Evolutionary conservation across 257 asterid genomes (phyloP).

Genomic region (Nicotiana attenuata): DNA sequence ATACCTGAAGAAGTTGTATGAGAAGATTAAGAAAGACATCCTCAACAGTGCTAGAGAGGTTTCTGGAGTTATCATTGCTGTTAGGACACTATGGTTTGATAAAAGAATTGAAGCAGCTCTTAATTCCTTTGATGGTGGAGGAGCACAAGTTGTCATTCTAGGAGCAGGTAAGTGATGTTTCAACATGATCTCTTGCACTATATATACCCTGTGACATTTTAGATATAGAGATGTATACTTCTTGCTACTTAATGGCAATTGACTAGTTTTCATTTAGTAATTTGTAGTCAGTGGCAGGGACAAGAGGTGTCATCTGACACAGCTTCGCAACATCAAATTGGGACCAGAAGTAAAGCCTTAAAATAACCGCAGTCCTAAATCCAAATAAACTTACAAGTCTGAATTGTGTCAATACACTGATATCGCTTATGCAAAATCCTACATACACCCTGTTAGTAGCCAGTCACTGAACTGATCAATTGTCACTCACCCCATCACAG

Average conservation of each 20-base stretch:
- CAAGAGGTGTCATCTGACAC: neutral
- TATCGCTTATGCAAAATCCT: neutral
- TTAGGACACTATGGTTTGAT: constrained; percentile 92
- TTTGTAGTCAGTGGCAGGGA: neutral
- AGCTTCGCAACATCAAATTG: neutral
- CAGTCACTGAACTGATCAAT: neutral
- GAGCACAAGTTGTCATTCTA: constrained; percentile 85
- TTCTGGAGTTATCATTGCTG: constrained; percentile 88
- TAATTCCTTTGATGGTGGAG: constrained; percentile 51
- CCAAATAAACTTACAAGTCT: neutral
- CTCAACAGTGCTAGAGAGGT: constrained; percentile 76
- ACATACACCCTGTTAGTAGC: neutral
- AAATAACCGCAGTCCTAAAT: neutral
- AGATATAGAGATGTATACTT: neutral
- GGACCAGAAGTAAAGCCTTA: neutral
- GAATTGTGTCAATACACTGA: neutral
- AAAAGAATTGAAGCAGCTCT: constrained; percentile 77
- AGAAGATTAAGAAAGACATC: constrained; percentile 80
- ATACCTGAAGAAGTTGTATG: constrained; percentile 54
- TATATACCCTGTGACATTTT: neutral
- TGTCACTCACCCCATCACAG: neutral
- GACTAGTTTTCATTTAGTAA: constrained; percentile 6
- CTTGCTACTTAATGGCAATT: neutral
- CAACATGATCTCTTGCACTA: constrained; percentile 6
- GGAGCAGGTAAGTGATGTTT: constrained; percentile 77